Conservation (phyloP, 257 asterid genomes). For the Fraxinus excelsior region DNA sequence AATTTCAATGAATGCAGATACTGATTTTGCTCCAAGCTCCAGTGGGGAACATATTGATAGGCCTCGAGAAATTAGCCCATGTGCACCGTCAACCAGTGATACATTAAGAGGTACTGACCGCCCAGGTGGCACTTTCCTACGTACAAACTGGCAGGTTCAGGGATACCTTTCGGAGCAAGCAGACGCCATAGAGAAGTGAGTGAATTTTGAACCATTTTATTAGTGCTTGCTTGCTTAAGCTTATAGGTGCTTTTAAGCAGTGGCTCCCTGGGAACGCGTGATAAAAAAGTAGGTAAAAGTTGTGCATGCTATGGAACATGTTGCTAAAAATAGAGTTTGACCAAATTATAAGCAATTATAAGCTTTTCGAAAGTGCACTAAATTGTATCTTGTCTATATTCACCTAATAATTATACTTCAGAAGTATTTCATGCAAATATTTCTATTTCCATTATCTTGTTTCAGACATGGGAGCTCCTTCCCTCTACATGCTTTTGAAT, state of each 20-base stretch:
- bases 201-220: neutral
- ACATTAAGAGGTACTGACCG: conserved; percentile 37
- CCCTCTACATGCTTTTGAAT: conserved; percentile 70
- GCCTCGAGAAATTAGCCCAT: conserved; percentile 39
- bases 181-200: conserved; percentile 73
- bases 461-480: conserved; percentile 78
- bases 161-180: conserved; percentile 88
- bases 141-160: conserved; percentile 94
- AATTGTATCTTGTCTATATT: neutral
- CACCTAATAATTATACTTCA: conserved; percentile 12
- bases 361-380: too few relatives aligned
- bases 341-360: too few relatives aligned
- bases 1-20: conserved; percentile 40
- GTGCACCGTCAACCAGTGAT: conserved; percentile 41
- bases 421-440: neutral
- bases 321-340: too few relatives aligned
- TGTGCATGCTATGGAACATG: too few relatives aligned
- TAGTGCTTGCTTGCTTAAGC: neutral
- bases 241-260: too few relatives aligned
- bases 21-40: conserved; percentile 42
- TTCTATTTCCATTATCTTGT: conserved; percentile 17
- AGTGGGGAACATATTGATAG: conserved; percentile 36
- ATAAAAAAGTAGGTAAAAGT: too few relatives aligned
- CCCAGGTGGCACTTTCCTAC: conserved; percentile 60
- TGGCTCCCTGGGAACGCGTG: too few relatives aligned